Base-by-base conservation (phyloP, 2,329 filamentous ascomycete species). In the Periglandula ipomoeae region DNA sequence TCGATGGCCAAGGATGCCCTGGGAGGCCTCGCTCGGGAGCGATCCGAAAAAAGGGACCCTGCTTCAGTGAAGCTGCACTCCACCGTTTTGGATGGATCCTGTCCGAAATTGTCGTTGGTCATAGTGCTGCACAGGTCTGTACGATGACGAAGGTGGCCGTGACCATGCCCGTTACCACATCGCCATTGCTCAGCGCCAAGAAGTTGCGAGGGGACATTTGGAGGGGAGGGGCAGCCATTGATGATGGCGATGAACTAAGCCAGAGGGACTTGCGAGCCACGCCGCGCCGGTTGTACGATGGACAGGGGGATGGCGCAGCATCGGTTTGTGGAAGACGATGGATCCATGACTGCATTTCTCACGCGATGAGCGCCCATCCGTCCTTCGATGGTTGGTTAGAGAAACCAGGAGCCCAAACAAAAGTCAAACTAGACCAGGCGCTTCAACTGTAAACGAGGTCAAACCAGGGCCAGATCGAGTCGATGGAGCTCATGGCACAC, bases 1-100 rank as follows among this genome's bases (percentile, higher is more conserved):
- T 17, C 10, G 17, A 47, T 34, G 35, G 30, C 22, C 43, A 45
- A 41, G 35, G 45, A 30, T 40, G 35, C 35, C 45, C 19, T 46
- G 41, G 49, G 44, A 50, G 44, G 45, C 49, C 50, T 46, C 43
- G 47, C 39, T 50, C 50, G 50, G 50, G 30, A 49, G 37, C 50
- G 47, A 52, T 47, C 50, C 47, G 47, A 49, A 41, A 37, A 38
- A 30, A 20, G 39, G 39, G 40, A 47, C 45, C 34, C 34, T 23
- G 43, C 43, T 23, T 45, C n/a, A 26, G 19, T 23, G 15, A 32
- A 23, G 32, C 9, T 52, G 44, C 32, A 30, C 34, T 32, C 17
- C 34, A 30, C 32, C 32, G 17, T 46, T 17, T 39, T 17, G 20
- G 20, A 37, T 46, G 44, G 44, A 39, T 32, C 44, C 20, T 27